Evolutionary conservation across 2,329 filamentous ascomycete genomes (phyloP), one percentile per base, ranked within the genome.

Genomic region (Pseudocercospora musae): DNA sequence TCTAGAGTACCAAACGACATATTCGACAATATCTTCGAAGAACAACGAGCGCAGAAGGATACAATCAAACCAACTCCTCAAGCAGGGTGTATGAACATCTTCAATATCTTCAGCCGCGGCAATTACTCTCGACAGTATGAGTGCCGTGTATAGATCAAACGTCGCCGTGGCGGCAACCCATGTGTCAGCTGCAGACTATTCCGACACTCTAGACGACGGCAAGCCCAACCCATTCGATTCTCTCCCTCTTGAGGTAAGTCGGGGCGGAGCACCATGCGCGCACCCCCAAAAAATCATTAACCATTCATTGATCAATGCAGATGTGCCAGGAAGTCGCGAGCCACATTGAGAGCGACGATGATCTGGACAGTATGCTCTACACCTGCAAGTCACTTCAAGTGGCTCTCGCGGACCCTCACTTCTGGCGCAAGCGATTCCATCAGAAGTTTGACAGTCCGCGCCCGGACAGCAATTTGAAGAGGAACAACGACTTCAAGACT

Each of bases 401-500:
- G 64, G 76, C 79, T 6, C 70, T 83, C 58, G 74, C 79, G 29
- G 74, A 71, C 4, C 75, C 78, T 46, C 67, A 74, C 6, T 80
- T 84, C 68, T 85, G 82, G 82, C 77, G 79, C 37, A 65, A 69
- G 40, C 75, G 73, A 18, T 85, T 81, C 66, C 69, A 74, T 13
- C 59, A 71, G 21, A 72, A 60, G 25, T 85, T 78, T 65, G 82
- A 82, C 46, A 64, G 37, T 29, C 70, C 71, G 20, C 33, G 62
- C 33, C 60, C 52, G 21, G 60, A 42, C 49, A 52, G 42, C 66
- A 54, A 57, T 52, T 25, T 46, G 71, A 49, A 55, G 57, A 58
- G 49, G 60, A 58, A 74, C 76, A 57, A 53, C 8, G 66, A 75
- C 6, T 67, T 79, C 60, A 76, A 73, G 62, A 70, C 68, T 7